Conservation (phyloP, 1,139 yeast genomes). For the Blastobotrys petasosporus region DNA sequence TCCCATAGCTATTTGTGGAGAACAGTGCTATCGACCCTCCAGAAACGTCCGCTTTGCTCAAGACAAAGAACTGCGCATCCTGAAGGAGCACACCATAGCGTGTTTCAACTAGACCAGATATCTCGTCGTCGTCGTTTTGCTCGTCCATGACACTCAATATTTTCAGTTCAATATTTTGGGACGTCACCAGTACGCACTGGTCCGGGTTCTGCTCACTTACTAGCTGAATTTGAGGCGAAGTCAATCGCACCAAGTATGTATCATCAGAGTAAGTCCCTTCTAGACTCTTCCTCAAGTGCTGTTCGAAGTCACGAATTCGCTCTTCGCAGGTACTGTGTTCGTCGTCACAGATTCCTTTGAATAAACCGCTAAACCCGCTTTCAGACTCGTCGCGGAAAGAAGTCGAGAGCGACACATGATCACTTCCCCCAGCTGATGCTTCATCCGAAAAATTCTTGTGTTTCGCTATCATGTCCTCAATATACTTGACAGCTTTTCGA, state of each 20-base stretch:
- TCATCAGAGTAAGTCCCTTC: conserved; percentile 42
- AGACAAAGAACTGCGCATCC: conserved; percentile 66
- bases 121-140: conserved; percentile 43
- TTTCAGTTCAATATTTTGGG: conserved; percentile 67
- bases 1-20: conserved; percentile 36
- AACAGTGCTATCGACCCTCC: conserved; percentile 41
- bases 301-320: conserved; percentile 40
- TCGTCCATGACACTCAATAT: conserved; percentile 52
- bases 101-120: conserved; percentile 53
- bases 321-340: conserved; percentile 2
- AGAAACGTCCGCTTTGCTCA: conserved; percentile 45
- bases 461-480: conserved; percentile 44
- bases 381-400: conserved; percentile 6
- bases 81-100: conserved; percentile 63
- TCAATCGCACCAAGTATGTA: conserved; percentile 61
- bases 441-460: conserved; percentile 9
- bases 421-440: neutral
- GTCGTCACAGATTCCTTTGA: neutral
- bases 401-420: neutral
- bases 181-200: conserved; percentile 61
- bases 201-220: conserved; percentile 60
- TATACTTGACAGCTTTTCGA: conserved; percentile 64
- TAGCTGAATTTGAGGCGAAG: conserved; percentile 83
- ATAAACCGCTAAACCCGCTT: conserved; percentile 1
- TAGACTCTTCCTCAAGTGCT: conserved; percentile 42